Conservation (phyloP, 176 grass and related monocot species). For the Ensete glaucum region DNA sequence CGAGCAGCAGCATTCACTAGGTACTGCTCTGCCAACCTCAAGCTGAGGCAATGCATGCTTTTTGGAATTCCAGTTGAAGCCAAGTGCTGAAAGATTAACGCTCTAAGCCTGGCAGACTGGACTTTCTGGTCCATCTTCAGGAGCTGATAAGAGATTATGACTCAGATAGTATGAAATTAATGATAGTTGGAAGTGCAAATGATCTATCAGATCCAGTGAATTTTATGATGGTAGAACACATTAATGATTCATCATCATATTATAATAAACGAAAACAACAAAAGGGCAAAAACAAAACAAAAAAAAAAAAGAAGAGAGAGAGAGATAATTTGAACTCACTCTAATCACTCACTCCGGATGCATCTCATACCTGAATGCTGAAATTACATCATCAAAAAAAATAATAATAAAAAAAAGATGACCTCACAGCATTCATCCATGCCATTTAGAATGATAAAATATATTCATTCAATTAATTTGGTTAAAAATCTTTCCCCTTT, state of each 20-base stretch:
- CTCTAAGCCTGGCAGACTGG: conserved; percentile 37
- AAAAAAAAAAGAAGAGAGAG: not conserved
- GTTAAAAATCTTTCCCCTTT: too few relatives aligned
- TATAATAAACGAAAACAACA: not conserved
- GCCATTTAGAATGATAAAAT: too few relatives aligned
- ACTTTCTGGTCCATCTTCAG: conserved; percentile 87
- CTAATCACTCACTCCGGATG: too few relatives aligned
- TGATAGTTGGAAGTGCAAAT: not conserved
- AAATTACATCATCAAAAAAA: too few relatives aligned
- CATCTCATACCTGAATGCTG: too few relatives aligned
- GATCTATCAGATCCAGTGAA: not conserved
- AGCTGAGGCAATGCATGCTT: conserved; percentile 67
- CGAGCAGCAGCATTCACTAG: conserved; percentile 64
- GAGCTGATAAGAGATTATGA: conserved; percentile 32
- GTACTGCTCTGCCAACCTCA: conserved; percentile 70
- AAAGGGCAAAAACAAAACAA: not conserved
- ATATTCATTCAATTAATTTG: too few relatives aligned
- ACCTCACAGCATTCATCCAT: too few relatives aligned
- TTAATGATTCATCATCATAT: not conserved
- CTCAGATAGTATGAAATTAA: conserved; percentile 1
- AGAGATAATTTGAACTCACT: too few relatives aligned
- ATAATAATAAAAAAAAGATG: too few relatives aligned
- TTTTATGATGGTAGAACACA: not conserved
- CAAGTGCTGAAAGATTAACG: conserved; percentile 51
- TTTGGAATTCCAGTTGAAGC: conserved; percentile 74